These are phyloP conservation scores for Tolypocladium endophyticum DNA, from an alignment of 2,329 filamentous ascomycete species.

Conservation along the genomic window DNA sequence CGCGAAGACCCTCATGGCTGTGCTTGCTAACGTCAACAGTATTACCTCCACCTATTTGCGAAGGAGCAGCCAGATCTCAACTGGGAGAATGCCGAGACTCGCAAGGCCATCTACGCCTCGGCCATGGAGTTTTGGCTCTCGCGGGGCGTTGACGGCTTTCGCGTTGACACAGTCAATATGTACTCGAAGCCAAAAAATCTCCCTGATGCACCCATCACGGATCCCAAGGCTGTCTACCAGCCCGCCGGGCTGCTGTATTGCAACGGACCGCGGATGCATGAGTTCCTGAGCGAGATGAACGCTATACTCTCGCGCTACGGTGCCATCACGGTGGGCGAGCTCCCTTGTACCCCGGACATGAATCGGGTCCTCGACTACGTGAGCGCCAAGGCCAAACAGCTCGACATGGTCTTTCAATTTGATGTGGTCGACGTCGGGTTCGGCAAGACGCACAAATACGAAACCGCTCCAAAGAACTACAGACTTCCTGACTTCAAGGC, in stretches of 20 bases:
- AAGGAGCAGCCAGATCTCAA: conserved; percentile 76
- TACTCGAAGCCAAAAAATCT: conserved; percentile 54
- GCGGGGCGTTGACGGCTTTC: conserved; percentile 61
- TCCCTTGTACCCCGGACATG: conserved; percentile 50
- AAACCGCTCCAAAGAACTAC: conserved; percentile 34
- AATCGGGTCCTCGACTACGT: conserved; percentile 49
- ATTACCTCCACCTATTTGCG: conserved; percentile 68
- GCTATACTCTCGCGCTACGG: conserved; percentile 48
- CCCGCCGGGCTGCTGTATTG: conserved; percentile 47
- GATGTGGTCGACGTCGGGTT: conserved; percentile 52
- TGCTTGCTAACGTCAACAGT: no score
- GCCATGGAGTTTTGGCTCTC: conserved; percentile 73
- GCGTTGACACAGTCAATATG: conserved; percentile 66
- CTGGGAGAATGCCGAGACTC: conserved; percentile 62
- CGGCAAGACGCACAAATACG: conserved; percentile 39
- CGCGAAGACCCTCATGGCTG: no score
- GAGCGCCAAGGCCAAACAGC: conserved; percentile 43
- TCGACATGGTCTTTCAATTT: conserved; percentile 63
- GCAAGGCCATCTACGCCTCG: conserved; percentile 58
- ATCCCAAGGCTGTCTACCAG: conserved; percentile 36
- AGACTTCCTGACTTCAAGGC: conserved; percentile 36
- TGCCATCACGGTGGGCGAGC: conserved; percentile 62
- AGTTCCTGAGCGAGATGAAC: conserved; percentile 58
- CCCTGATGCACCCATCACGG: conserved; percentile 45
- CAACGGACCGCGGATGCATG: conserved; percentile 59